Base-by-base conservation (phyloP, 1,284 basidiomycete genomes). In the Melampsora larici-populina region DNA sequence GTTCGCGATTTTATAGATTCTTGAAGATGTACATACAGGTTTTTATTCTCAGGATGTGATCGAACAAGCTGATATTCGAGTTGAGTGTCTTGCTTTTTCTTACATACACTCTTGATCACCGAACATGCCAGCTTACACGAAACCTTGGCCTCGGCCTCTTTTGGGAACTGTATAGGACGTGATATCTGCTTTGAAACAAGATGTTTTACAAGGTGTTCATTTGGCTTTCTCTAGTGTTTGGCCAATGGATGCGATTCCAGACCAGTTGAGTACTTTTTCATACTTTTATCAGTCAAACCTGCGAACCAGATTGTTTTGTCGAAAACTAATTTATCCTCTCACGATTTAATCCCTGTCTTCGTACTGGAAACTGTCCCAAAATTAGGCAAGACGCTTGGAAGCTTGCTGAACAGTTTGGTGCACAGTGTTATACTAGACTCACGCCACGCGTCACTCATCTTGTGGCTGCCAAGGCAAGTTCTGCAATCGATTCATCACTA, bases 221-320 rank as follows among this genome's bases (percentile, higher is more conserved):
- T 88, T 99, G 33, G 87, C 95, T 40, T 98, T 99, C 84, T 97
- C 95, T 0, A 92, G 93, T 71, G 89, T 99, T 63, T 94, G 98
- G 77, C 94, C 96, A 1, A 88, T 95, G 31, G 90, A 93, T 80
- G 89, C 89, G 9, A 86, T 86, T 79, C 90, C 92, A 36, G 90
- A 94, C 82, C 86, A 80, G 84, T 86, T 78, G 80, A 84, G 81
- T 55, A 40, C 65, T 49, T 31, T 69, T 77, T 31, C 48, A 13
- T 51, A 15, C 48, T 51, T 51, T 51, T 13, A 13, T n/a, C 48
- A 51, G 15, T 60, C 21, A 21, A 15, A 17, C 70, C 33, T 49
- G 40, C 7, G 17, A 9, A 2, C 21, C 33, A 18, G 8, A 36
- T 33, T 15, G n/a, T n/a, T n/a, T n/a, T n/a, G 24, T 51, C 48